A percentile compares a stretch with the other conserved stretches of the same genome.
phyloP scores from a whole-genome alignment of 306 rosid species.

The Echinosophora koreensis region DNA sequence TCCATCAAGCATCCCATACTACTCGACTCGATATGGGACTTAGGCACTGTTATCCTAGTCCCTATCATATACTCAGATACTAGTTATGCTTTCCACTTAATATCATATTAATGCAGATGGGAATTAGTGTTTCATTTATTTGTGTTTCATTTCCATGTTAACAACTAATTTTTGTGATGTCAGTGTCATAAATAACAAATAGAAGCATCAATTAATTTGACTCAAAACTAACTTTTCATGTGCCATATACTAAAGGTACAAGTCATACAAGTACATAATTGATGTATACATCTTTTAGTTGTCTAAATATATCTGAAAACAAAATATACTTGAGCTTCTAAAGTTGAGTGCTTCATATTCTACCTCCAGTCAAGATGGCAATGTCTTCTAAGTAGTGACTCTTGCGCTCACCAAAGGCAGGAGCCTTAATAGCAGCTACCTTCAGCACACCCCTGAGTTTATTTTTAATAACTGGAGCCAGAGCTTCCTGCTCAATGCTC shows the following conservation, averaged over 20 bases:
- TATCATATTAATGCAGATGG: constrained; percentile 16
- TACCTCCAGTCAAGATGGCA: constrained; percentile 98
- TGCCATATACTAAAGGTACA: background rate
- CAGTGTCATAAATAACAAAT: background rate
- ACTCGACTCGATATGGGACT: too few relatives aligned
- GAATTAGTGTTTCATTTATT: constrained; percentile 11
- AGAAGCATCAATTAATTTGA: background rate
- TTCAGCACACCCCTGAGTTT: constrained; percentile 81
- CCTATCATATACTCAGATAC: background rate
- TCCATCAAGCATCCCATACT: too few relatives aligned
- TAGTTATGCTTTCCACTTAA: constrained; percentile 20
- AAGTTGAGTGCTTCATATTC: constrained; percentile 41
- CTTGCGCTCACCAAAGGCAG: constrained; percentile 93
- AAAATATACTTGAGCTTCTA: constrained; percentile 32
- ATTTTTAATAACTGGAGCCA: constrained; percentile 90
- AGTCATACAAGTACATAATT: constrained; percentile 1
- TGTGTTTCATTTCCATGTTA: background rate
- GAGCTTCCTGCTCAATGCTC: constrained; percentile 82
- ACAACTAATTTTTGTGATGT: background rate
- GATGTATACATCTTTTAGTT: background rate
- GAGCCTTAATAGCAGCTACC: constrained; percentile 94
- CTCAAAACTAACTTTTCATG: constrained; percentile 24
- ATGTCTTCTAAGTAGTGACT: constrained; percentile 87
- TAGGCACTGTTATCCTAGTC: too few relatives aligned
- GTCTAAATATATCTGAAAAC: background rate